Conservation (phyloP, 306 rosid genomes). For the Castanea mollissima region DNA sequence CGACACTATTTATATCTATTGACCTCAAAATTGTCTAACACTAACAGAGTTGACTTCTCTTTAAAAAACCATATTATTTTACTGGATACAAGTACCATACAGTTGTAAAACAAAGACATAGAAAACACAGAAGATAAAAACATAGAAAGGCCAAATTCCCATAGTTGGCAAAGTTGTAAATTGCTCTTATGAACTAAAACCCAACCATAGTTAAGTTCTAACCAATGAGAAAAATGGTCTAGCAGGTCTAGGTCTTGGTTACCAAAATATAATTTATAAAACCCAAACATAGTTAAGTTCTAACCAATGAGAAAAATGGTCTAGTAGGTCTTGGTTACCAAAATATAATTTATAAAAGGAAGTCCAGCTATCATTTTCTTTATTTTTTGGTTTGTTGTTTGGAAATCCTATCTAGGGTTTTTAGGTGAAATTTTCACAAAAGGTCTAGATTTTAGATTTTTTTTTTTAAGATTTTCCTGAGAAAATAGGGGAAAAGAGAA, state of each 20-base stretch:
- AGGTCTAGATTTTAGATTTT: slow-evolving; percentile 19
- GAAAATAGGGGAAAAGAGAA: background rate
- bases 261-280: background rate
- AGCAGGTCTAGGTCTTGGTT: background rate
- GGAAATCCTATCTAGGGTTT: background rate
- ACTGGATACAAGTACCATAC: no score
- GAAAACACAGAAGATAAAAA: background rate
- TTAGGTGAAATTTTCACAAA: slow-evolving; percentile 14
- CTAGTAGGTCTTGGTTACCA: background rate
- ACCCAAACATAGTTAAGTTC: slow-evolving; percentile 15
- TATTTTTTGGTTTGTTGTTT: background rate
- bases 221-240: slow-evolving; percentile 1
- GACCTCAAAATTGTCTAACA: no score
- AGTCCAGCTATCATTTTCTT: background rate
- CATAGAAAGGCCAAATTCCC: background rate
- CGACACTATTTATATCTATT: no score
- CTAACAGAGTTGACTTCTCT: no score
- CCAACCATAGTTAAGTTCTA: slow-evolving; percentile 16
- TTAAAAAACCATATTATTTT: no score
- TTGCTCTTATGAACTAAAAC: background rate
- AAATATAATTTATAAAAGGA: background rate
- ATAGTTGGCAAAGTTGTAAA: background rate
- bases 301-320: slow-evolving; percentile 4
- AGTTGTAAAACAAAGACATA: no score
- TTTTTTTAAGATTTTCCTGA: background rate